Evolutionary conservation across 306 rosid genomes (phyloP).

Genomic region (Vachellia collinsii): DNA sequence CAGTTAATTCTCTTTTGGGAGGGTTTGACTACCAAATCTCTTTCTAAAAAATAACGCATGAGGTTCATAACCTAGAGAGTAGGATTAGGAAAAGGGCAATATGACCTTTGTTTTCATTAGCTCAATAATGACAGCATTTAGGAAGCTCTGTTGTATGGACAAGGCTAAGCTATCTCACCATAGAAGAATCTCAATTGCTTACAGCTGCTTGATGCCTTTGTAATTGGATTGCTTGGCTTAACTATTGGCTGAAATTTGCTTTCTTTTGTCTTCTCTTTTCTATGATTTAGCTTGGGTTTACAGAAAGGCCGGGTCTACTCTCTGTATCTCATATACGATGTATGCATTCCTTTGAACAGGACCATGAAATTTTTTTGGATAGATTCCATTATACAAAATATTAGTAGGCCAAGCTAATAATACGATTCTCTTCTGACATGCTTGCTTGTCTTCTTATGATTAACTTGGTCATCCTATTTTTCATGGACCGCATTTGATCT

Average conservation of each 20-base stretch:
- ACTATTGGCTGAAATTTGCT: not conserved
- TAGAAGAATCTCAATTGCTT: not conserved
- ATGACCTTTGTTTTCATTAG: not conserved
- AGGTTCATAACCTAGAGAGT: not conserved
- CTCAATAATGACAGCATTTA: not conserved
- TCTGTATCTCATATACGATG: too few species aligned
- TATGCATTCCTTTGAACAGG: too few species aligned
- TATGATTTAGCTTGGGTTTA: too few species aligned
- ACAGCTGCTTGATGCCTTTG: not conserved
- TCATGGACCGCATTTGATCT: not conserved
- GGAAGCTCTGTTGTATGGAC: conserved; percentile 12
- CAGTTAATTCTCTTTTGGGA: conserved; percentile 30
- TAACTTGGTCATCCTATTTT: not conserved
- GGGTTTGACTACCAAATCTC: conserved; percentile 22
- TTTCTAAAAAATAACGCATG: not conserved
- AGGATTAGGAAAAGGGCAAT: not conserved
- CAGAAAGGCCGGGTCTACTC: too few species aligned
- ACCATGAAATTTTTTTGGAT: too few species aligned
- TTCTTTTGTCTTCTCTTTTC: too few species aligned
- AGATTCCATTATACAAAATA: too few species aligned
- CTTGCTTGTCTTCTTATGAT: not conserved
- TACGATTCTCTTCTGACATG: not conserved
- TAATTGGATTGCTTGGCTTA: not conserved
- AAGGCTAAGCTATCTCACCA: conserved; percentile 6
- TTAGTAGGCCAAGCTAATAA: not conserved